phyloP scores from a whole-genome alignment of 148 eudicot species.

The Hydrangea macrophylla region DNA sequence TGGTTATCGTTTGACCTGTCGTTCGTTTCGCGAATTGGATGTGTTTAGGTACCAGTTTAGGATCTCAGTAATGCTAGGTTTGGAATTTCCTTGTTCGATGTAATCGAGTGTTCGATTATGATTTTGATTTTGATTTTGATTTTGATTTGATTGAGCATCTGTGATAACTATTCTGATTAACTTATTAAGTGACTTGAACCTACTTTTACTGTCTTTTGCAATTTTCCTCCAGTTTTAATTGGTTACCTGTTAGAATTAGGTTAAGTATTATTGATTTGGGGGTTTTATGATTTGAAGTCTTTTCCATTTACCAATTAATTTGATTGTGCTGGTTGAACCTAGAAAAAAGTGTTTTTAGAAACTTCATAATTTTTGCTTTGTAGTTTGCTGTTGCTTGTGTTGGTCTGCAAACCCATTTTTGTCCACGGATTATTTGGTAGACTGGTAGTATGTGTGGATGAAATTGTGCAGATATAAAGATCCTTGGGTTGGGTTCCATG shows the following conservation, averaged over 20 bases:
- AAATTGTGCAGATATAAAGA: not conserved
- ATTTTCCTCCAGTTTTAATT: not conserved
- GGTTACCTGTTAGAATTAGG: not conserved
- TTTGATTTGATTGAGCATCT: not conserved
- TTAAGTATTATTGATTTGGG: not conserved
- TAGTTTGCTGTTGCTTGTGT: no score
- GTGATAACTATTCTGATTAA: not conserved
- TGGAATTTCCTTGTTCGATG: not conserved
- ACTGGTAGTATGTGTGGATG: not conserved
- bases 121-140: not conserved
- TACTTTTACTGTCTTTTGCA: not conserved
- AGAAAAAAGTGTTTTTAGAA: no score
- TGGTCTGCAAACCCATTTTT: not conserved
- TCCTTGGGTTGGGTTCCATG: not conserved
- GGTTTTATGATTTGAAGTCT: no score
- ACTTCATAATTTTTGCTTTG: no score
- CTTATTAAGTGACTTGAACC: not conserved
- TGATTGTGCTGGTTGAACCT: no score
- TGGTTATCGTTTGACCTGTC: not conserved
- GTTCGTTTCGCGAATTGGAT: not conserved
- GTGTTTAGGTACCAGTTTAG: no score
- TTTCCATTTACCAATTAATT: not conserved
- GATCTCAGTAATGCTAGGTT: no score
- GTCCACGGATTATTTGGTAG: not conserved
- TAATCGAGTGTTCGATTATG: not conserved